A percentile compares a stretch with the other conserved stretches of the same genome.
Evolutionary conservation across 2,329 filamentous ascomycete species (phyloP).

Genomic region (Hypoxylon sp.): DNA sequence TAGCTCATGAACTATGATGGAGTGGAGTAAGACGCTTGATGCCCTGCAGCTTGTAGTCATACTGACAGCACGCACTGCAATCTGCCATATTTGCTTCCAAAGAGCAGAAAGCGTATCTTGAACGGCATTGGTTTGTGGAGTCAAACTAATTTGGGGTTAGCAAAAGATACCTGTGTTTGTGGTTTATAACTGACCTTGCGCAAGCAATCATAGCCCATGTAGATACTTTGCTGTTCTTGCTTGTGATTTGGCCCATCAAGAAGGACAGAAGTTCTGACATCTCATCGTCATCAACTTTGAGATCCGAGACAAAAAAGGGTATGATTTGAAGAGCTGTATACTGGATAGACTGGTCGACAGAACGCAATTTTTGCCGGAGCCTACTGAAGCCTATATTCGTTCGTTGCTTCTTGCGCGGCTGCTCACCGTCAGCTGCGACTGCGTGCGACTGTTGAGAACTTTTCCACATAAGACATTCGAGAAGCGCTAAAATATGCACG

Average conservation of each 20-base stretch:
- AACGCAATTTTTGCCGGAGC: conserved; percentile 63
- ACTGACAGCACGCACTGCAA: conserved; percentile 77
- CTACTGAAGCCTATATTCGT: conserved; percentile 60
- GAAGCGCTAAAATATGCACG: conserved; percentile 68
- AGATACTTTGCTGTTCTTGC: conserved; percentile 75
- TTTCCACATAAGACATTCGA: conserved; percentile 64
- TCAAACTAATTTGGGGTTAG: conserved; percentile 57
- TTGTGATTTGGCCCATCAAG: conserved; percentile 70
- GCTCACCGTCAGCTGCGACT: conserved; percentile 54
- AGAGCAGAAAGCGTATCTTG: conserved; percentile 58
- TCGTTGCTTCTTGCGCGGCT: conserved; percentile 67
- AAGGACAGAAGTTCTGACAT: conserved; percentile 68
- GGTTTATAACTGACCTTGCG: conserved; percentile 71
- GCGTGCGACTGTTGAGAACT: conserved; percentile 43
- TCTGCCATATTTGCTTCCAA: conserved; percentile 84
- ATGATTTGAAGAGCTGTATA: conserved; percentile 69
- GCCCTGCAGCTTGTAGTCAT: conserved; percentile 79
- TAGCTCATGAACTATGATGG: conserved; percentile 75
- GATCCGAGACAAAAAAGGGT: conserved; percentile 67
- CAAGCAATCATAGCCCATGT: conserved; percentile 91
- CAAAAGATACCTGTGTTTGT: conserved; percentile 4
- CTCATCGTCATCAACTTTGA: conserved; percentile 63
- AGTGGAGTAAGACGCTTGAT: conserved; percentile 79
- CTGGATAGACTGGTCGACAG: conserved; percentile 59
- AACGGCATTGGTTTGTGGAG: conserved; percentile 58